phyloP scores from a whole-genome alignment of 371 early-diverging fungal species.

The Zychaea mexicana region DNA sequence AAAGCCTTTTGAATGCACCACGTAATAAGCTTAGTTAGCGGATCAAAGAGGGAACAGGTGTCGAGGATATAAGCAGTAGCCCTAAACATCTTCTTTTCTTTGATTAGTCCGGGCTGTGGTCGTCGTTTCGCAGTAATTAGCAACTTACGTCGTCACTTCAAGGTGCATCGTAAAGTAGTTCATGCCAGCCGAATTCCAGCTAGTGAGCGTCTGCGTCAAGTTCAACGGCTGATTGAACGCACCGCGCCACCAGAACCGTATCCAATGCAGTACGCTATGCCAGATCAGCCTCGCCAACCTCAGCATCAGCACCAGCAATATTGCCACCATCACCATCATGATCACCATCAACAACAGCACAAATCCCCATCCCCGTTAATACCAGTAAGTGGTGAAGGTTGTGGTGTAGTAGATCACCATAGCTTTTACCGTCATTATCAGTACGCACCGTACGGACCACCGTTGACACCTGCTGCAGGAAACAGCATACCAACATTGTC shows the following conservation, averaged over 20 bases:
- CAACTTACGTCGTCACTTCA: constrained; percentile 44
- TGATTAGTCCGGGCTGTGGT: constrained; percentile 35
- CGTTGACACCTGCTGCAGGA: neutral
- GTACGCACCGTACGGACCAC: neutral
- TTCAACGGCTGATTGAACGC: constrained; percentile 31
- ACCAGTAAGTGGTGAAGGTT: neutral
- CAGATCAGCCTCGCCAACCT: neutral
- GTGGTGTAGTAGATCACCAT: neutral
- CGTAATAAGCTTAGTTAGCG: too few relatives aligned
- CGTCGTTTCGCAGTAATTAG: constrained; percentile 43
- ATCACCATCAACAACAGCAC: neutral
- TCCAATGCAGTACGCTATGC: neutral
- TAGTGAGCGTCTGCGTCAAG: constrained; percentile 24
- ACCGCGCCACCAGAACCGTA: neutral
- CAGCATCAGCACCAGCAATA: neutral
- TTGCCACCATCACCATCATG: neutral
- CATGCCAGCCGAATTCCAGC: constrained; percentile 17
- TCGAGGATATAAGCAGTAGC: too few relatives aligned
- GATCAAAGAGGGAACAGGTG: too few relatives aligned
- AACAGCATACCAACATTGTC: neutral
- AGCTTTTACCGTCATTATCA: neutral
- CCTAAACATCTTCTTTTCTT: too few relatives aligned
- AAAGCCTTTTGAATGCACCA: constrained; percentile 69
- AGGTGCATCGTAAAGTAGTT: constrained; percentile 29
- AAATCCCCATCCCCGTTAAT: too few relatives aligned